Percentiles rank a stretch among this genome's conserved stretches.
These are phyloP conservation scores for Boechera retrofracta DNA, from an alignment of 345 rosid species.

Conservation along the genomic window DNA sequence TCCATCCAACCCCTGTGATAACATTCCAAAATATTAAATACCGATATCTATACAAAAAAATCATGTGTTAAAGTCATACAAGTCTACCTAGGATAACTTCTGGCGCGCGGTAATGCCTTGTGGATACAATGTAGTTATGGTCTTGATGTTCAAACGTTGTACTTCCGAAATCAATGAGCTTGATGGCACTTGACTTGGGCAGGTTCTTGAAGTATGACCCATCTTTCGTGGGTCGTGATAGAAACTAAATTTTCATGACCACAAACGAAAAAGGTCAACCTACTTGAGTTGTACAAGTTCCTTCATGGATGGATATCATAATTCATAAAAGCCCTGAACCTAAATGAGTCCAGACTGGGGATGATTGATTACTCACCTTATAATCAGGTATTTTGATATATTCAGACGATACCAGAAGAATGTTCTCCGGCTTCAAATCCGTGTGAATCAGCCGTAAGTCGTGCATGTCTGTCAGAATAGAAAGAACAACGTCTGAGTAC, in stretches of 20 bases:
- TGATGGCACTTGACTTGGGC: slow-evolving; percentile 76
- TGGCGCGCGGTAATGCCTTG: slow-evolving; percentile 86
- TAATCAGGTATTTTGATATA: slow-evolving; percentile 78
- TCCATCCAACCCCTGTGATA: slow-evolving; percentile 77
- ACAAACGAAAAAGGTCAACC: slow-evolving; percentile 25
- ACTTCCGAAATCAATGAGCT: slow-evolving; percentile 89
- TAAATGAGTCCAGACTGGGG: slow-evolving; percentile 9
- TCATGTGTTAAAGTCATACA: slow-evolving; percentile 12
- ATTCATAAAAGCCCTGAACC: slow-evolving; percentile 13
- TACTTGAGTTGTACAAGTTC: slow-evolving; percentile 18
- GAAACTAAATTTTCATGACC: slow-evolving; percentile 50
- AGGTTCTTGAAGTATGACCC: slow-evolving; percentile 77
- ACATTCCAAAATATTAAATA: not conserved
- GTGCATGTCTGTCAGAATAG: slow-evolving; percentile 69
- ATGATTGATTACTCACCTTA: slow-evolving; percentile 51
- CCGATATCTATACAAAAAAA: not conserved
- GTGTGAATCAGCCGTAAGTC: slow-evolving; percentile 79
- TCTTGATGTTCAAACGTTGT: slow-evolving; percentile 83
- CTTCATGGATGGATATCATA: slow-evolving; percentile 10
- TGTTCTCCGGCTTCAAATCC: slow-evolving; percentile 86
- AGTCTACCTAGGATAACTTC: slow-evolving; percentile 75
- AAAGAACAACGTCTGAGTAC: slow-evolving; percentile 15
- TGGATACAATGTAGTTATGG: slow-evolving; percentile 82
- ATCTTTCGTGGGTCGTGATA: slow-evolving; percentile 67
- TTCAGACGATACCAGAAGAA: slow-evolving; percentile 77